phyloP scores from a whole-genome alignment of 1,284 basidiomycete genomes.

The Takashimella tepidaria region DNA sequence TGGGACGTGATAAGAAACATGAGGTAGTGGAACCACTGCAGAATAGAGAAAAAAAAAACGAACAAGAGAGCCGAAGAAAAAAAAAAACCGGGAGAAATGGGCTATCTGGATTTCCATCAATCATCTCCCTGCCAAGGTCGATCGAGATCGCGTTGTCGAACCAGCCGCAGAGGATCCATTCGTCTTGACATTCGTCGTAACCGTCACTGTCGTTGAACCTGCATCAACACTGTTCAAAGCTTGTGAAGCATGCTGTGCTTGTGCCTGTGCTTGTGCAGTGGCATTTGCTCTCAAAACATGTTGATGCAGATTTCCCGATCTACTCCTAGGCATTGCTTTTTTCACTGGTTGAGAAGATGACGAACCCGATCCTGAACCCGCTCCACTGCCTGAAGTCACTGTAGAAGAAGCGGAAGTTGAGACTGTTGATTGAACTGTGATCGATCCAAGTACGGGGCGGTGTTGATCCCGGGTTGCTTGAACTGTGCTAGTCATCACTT shows the following conservation, averaged over 20 bases:
- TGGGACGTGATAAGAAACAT: no score
- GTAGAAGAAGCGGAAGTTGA: background rate
- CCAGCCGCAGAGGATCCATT: background rate
- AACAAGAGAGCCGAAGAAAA: no score
- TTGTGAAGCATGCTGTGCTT: background rate
- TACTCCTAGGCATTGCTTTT: constrained; percentile 19
- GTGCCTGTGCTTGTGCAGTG: background rate
- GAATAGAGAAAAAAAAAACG: background rate
- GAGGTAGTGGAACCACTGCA: no score
- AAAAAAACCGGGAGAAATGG: no score
- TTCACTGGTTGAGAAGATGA: background rate
- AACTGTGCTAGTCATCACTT: background rate
- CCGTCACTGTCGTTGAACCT: no score
- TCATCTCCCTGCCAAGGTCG: background rate
- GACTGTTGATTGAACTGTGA: constrained; percentile 10
- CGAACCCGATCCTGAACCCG: no score
- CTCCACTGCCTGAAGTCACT: background rate
- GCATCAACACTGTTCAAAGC: background rate
- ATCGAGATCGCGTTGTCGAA: background rate
- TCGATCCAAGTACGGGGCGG: constrained; percentile 16
- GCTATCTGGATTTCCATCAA: no score
- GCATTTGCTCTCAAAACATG: constrained; percentile 31
- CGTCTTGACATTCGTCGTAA: background rate
- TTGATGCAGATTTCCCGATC: constrained; percentile 29
- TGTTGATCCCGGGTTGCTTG: background rate